Conservation (phyloP, 768 basidiomycete genomes). For the Boletus rufocinnamomeus region DNA sequence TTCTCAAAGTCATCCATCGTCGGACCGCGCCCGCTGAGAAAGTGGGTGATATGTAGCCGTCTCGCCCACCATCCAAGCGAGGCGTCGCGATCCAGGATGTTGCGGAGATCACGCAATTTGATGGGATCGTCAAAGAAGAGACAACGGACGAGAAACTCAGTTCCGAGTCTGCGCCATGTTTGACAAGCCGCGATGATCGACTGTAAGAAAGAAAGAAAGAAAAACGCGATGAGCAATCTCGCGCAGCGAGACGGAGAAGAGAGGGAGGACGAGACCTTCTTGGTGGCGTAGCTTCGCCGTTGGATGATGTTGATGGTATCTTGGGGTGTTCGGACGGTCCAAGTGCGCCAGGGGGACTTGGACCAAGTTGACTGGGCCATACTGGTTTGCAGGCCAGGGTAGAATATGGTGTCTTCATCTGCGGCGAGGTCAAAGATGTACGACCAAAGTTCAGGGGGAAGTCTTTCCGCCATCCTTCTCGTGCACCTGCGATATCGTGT, state of each 20-base stretch:
- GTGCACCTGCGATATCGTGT: not conserved
- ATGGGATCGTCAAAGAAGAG: slow-evolving; percentile 65
- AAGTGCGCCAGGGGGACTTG: slow-evolving; percentile 46
- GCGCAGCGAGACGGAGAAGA: not conserved
- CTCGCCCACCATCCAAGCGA: slow-evolving; percentile 71
- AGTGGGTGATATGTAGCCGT: slow-evolving; percentile 68
- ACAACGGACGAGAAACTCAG: slow-evolving; percentile 68
- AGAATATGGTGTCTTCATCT: slow-evolving; percentile 69
- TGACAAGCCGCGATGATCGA: slow-evolving; percentile 69
- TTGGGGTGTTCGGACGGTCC: slow-evolving; percentile 60
- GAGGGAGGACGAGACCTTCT: slow-evolving; percentile 49
- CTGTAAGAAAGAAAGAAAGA: slow-evolving; percentile 37
- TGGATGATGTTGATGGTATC: slow-evolving; percentile 61
- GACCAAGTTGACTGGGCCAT: slow-evolving; percentile 71
- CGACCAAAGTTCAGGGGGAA: slow-evolving; percentile 72
- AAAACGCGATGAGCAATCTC: not conserved
- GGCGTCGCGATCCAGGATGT: slow-evolving; percentile 50
- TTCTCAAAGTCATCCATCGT: slow-evolving; percentile 52
- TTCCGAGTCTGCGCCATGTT: slow-evolving; percentile 59
- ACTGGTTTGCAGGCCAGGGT: slow-evolving; percentile 57
- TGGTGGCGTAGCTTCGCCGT: slow-evolving; percentile 60
- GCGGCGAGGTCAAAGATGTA: slow-evolving; percentile 71
- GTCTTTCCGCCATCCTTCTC: slow-evolving; percentile 34
- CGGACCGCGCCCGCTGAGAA: slow-evolving; percentile 41
- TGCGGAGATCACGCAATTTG: slow-evolving; percentile 53